Conservation (phyloP, 2,329 filamentous ascomycete species). For the Taxawa tesnikishii region DNA sequence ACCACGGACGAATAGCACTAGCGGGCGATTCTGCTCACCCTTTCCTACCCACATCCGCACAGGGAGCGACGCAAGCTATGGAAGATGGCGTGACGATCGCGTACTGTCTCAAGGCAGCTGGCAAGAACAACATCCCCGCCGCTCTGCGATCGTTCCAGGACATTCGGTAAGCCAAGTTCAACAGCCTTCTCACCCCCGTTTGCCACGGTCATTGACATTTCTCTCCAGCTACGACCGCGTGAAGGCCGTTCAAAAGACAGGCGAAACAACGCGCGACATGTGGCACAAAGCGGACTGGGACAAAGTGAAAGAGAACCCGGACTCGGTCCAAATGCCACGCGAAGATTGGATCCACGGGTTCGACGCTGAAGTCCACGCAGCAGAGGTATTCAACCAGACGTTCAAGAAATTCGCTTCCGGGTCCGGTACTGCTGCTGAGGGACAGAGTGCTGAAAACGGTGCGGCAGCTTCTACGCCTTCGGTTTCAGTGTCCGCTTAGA, state of each 20-base stretch:
- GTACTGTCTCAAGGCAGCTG: slow-evolving; percentile 29
- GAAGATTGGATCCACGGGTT: slow-evolving; percentile 17
- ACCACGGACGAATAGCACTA: slow-evolving; percentile 36
- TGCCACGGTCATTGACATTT: no score
- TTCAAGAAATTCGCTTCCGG: slow-evolving; percentile 9
- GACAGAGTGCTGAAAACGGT: no score
- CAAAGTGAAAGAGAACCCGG: slow-evolving; percentile 30
- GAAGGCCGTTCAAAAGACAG: slow-evolving; percentile 8
- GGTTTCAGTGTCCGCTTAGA: no score
- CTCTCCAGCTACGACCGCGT: slow-evolving; percentile 8
- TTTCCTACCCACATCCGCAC: slow-evolving; percentile 41
- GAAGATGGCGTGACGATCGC: slow-evolving; percentile 39
- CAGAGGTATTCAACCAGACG: slow-evolving; percentile 6
- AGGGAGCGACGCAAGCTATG: slow-evolving; percentile 42
- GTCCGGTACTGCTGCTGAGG: not conserved
- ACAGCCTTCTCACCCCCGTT: not conserved
- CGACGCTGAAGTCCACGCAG: slow-evolving; percentile 8
- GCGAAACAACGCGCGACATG: slow-evolving; percentile 16
- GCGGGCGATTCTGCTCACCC: slow-evolving; percentile 44
- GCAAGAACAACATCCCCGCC: slow-evolving; percentile 23
- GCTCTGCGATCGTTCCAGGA: slow-evolving; percentile 9
- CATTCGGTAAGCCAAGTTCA: slow-evolving; percentile 6
- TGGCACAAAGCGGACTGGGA: slow-evolving; percentile 42
- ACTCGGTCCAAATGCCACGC: slow-evolving; percentile 32
- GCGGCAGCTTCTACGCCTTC: no score